phyloP scores from a whole-genome alignment of 2,329 filamentous ascomycete genomes.

The Pseudodiploospora longispora region DNA sequence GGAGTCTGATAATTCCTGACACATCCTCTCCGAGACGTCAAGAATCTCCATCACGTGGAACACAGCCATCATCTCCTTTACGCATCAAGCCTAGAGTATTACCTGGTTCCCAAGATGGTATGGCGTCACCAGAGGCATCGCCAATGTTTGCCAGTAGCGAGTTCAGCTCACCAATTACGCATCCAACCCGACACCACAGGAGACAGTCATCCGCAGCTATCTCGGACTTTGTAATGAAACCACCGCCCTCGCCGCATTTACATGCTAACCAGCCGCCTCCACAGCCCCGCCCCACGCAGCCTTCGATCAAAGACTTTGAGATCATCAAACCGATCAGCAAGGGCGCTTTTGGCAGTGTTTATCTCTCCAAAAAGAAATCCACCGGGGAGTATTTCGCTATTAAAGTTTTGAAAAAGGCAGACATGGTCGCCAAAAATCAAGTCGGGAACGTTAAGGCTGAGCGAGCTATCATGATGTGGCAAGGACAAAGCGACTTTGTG shows the following conservation, averaged over 20 bases:
- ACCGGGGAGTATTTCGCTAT: slow-evolving; percentile 98
- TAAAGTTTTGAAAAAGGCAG: slow-evolving; percentile 97
- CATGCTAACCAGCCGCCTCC: slow-evolving; percentile 68
- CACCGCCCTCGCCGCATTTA: slow-evolving; percentile 75
- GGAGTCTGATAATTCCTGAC: slow-evolving; percentile 75
- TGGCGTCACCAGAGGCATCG: slow-evolving; percentile 81
- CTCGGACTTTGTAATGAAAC: slow-evolving; percentile 57
- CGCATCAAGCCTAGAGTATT: slow-evolving; percentile 73
- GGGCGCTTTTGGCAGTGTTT: slow-evolving; percentile 95
- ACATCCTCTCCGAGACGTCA: slow-evolving; percentile 75
- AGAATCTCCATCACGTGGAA: slow-evolving; percentile 71
- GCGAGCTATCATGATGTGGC: slow-evolving; percentile 99
- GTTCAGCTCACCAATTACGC: slow-evolving; percentile 64
- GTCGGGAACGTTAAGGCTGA: slow-evolving; percentile 99
- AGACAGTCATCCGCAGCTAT: slow-evolving; percentile 87
- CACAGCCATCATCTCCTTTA: slow-evolving; percentile 77
- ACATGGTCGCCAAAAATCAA: slow-evolving; percentile 99
- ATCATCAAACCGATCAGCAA: slow-evolving; percentile 99
- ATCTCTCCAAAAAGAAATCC: slow-evolving; percentile 95
- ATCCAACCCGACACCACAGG: slow-evolving; percentile 61
- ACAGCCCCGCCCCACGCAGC: slow-evolving; percentile 79
- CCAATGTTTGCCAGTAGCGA: slow-evolving; percentile 79
- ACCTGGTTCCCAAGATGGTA: slow-evolving; percentile 50
- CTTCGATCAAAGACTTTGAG: slow-evolving; percentile 98
- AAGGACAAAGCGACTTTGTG: slow-evolving; percentile 97